Conservation (phyloP, 1,284 basidiomycete genomes). For the Lentinula novae-zelandiae region DNA sequence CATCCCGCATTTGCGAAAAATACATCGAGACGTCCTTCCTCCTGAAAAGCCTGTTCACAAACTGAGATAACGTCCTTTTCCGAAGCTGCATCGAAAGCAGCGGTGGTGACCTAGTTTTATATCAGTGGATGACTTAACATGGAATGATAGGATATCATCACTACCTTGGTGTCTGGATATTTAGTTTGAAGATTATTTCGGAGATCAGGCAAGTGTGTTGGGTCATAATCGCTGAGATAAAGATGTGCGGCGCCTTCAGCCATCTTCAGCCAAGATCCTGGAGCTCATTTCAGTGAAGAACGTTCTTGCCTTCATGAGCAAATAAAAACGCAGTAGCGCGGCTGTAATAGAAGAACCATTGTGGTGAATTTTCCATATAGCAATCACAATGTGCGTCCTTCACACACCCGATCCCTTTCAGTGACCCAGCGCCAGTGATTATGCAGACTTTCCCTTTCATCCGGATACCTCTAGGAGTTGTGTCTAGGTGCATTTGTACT, state of each 20-base stretch:
- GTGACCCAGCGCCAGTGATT: conserved; percentile 82
- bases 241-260: conserved; percentile 76
- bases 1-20: conserved; percentile 87
- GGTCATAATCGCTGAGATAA: conserved; percentile 80
- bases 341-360: conserved; percentile 33
- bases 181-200: conserved; percentile 61
- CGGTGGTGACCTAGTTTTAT: conserved; percentile 57
- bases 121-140: background rate
- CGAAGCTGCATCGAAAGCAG: conserved; percentile 83
- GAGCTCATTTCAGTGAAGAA: conserved; percentile 6
- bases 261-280: background rate
- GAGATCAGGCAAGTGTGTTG: conserved; percentile 69
- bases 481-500: conserved; percentile 69
- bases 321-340: conserved; percentile 74
- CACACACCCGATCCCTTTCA: conserved; percentile 80
- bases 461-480: conserved; percentile 49
- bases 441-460: conserved; percentile 85
- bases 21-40: conserved; percentile 85
- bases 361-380: conserved; percentile 10
- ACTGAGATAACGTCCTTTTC: conserved; percentile 66
- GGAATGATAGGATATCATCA: background rate
- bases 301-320: conserved; percentile 70
- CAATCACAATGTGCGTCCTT: conserved; percentile 1
- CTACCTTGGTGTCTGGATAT: conserved; percentile 79
- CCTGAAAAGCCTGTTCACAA: conserved; percentile 70